Conservation (phyloP, 108 stramenopile species). For the Heterococcus sp. region DNA sequence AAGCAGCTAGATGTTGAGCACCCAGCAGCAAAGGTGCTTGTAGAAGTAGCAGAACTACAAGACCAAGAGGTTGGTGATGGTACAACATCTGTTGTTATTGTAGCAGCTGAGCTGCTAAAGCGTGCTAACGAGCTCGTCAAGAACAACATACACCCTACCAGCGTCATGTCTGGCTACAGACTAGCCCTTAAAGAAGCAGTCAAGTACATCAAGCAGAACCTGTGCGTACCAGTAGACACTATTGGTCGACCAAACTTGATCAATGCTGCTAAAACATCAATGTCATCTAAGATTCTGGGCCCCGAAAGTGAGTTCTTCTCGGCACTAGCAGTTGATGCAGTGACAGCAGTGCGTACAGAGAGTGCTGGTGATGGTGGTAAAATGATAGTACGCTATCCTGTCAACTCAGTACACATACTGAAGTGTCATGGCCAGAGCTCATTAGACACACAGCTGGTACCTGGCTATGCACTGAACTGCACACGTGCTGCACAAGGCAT, state of each 20-base stretch:
- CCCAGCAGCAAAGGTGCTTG: too few species aligned
- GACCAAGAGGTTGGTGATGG: too few species aligned
- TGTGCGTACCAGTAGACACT: slow-evolving; percentile 76
- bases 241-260: slow-evolving; percentile 74
- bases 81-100: too few species aligned
- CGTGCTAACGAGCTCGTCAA: too few species aligned
- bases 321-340: slow-evolving; percentile 90
- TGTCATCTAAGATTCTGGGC: slow-evolving; percentile 95
- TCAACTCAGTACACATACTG: slow-evolving; percentile 94
- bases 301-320: slow-evolving; percentile 90
- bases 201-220: slow-evolving; percentile 83
- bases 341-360: slow-evolving; percentile 77
- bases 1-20: too few species aligned
- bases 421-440: slow-evolving; percentile 97
- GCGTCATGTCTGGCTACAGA: too few species aligned
- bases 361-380: slow-evolving; percentile 17
- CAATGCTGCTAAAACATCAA: slow-evolving; percentile 89
- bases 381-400: slow-evolving; percentile 73
- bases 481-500: slow-evolving; percentile 91
- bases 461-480: slow-evolving; percentile 92
- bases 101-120: too few species aligned
- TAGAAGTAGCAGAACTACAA: too few species aligned
- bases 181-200: too few species aligned
- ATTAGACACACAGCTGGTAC: slow-evolving; percentile 82
- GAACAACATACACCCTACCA: too few species aligned